A percentile compares a stretch with the other conserved stretches of the same genome.
phyloP scores from a whole-genome alignment of 148 eudicot genomes.

The Amaranthus cruentus region DNA sequence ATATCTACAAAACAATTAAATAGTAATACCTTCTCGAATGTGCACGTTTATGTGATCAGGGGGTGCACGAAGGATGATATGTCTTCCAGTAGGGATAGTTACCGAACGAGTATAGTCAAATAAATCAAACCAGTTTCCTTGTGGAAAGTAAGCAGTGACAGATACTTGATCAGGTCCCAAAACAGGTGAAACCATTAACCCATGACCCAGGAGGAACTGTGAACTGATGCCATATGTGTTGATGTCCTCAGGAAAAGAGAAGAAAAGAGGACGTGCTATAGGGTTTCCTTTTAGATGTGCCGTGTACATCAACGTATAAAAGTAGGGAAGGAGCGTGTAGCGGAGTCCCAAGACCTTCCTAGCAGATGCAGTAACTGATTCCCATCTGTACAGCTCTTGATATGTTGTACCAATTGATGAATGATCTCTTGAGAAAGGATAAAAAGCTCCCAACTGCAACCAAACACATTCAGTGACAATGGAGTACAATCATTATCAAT shows the following conservation, averaged over 20 bases:
- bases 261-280: conserved; percentile 71
- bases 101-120: conserved; percentile 50
- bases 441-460: conserved; percentile 78
- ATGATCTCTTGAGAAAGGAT: conserved; percentile 89
- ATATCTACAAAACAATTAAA: no score
- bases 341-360: conserved; percentile 74
- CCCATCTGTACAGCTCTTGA: conserved; percentile 81
- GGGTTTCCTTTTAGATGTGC: conserved; percentile 61
- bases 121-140: conserved; percentile 78
- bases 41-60: conserved; percentile 63
- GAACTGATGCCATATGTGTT: conserved; percentile 54
- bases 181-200: conserved; percentile 81
- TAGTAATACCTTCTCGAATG: conserved; percentile 51
- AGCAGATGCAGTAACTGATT: conserved; percentile 67
- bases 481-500: no score
- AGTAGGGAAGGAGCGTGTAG: conserved; percentile 68
- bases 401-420: conserved; percentile 27
- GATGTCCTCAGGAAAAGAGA: conserved; percentile 58
- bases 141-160: conserved; percentile 65
- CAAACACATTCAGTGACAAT: neutral
- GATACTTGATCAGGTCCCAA: conserved; percentile 36
- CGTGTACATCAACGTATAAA: conserved; percentile 60
- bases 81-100: conserved; percentile 32
- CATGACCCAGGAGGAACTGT: conserved; percentile 70
- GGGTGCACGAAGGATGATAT: conserved; percentile 53